phyloP scores from a whole-genome alignment of 495 filamentous ascomycete genomes.

The Xylona heveae region DNA sequence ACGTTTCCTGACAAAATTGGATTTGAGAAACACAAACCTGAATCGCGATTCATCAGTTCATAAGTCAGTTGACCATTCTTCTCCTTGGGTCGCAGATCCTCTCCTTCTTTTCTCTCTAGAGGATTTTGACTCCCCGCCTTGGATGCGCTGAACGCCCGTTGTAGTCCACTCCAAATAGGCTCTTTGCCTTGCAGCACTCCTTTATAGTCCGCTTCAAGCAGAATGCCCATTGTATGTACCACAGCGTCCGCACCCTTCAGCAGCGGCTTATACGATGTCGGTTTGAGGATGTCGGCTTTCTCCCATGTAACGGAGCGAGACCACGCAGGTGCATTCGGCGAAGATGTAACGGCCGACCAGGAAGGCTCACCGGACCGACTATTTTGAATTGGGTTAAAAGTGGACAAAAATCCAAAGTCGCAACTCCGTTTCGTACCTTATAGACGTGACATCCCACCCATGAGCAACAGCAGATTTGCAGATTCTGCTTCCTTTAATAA shows the following conservation, averaged over 20 bases:
- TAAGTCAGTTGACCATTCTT: slow-evolving; percentile 66
- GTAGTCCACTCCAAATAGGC: slow-evolving; percentile 49
- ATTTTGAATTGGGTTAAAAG: neutral
- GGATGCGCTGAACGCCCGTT: slow-evolving; percentile 48
- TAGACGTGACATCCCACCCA: slow-evolving; percentile 74
- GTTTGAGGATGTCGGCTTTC: slow-evolving; percentile 66
- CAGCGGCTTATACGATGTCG: slow-evolving; percentile 48
- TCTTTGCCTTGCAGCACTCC: slow-evolving; percentile 66
- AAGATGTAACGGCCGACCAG: slow-evolving; percentile 63
- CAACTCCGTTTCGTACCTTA: slow-evolving; percentile 34
- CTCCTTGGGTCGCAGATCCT: slow-evolving; percentile 39
- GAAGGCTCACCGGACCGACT: slow-evolving; percentile 77
- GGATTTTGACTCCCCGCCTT: slow-evolving; percentile 49
- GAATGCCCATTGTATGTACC: slow-evolving; percentile 82
- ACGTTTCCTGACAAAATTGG: slow-evolving; percentile 11
- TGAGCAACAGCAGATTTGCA: slow-evolving; percentile 66
- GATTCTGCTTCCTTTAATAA: slow-evolving; percentile 48
- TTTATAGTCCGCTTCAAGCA: slow-evolving; percentile 98
- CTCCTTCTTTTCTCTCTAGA: slow-evolving; percentile 29
- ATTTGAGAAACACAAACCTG: slow-evolving; percentile 21
- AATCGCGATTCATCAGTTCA: slow-evolving; percentile 94
- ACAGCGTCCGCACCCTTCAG: slow-evolving; percentile 60
- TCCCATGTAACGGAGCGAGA: slow-evolving; percentile 66
- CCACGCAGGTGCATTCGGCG: slow-evolving; percentile 55
- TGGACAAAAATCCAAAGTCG: no score